These are phyloP conservation scores for Atalantia buxifolia DNA, from an alignment of 345 rosid genomes.

Conservation along the genomic window DNA sequence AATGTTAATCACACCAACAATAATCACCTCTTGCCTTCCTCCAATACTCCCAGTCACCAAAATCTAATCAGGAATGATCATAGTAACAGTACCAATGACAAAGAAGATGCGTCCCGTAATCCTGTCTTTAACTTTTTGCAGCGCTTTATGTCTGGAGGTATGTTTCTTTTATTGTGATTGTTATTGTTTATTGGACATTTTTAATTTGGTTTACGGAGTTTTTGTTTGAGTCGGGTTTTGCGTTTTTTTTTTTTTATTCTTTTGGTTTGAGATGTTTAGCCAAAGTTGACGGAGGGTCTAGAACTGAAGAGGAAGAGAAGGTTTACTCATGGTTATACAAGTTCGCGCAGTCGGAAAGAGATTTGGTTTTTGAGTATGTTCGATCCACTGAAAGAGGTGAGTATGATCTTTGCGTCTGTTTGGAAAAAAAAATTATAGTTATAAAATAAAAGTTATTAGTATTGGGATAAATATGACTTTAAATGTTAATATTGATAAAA, in stretches of 20 bases:
- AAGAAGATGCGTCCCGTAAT: conserved; percentile 13
- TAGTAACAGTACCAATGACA: neutral
- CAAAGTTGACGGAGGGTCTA: conserved; percentile 49
- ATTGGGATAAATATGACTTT: too few relatives aligned
- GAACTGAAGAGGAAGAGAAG: conserved; percentile 62
- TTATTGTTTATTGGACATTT: neutral
- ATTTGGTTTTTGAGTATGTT: conserved; percentile 63
- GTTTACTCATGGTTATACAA: conserved; percentile 62
- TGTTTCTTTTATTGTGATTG: neutral
- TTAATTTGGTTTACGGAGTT: neutral
- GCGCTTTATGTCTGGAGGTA: conserved; percentile 37
- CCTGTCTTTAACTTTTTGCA: conserved; percentile 23
- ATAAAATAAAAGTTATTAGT: too few relatives aligned
- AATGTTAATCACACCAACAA: neutral
- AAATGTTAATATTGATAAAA: too few relatives aligned
- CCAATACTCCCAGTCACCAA: conserved; percentile 18
- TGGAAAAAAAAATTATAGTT: too few relatives aligned
- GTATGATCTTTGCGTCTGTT: neutral
- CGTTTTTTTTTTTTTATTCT: neutral
- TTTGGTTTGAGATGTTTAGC: conserved; percentile 26
- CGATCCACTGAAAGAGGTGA: conserved; percentile 71
- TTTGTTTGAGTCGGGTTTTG: conserved; percentile 13
- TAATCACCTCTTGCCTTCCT: conserved; percentile 22
- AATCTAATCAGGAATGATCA: conserved; percentile 22
- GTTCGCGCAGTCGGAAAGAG: conserved; percentile 47